Conservation (phyloP, 495 filamentous ascomycete species). For the Tuber magnatum region DNA sequence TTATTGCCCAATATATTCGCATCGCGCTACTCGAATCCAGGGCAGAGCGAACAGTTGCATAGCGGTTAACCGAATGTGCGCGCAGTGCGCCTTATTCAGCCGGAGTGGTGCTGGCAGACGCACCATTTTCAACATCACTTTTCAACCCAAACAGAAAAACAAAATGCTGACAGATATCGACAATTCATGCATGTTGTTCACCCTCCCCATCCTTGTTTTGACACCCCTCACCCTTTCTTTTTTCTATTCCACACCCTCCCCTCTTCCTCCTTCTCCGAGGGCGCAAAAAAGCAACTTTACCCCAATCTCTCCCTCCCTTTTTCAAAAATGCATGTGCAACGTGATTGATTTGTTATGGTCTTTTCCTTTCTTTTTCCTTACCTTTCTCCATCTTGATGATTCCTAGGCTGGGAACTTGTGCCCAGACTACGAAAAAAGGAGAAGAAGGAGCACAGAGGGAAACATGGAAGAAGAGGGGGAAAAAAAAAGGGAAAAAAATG, state of each 20-base stretch:
- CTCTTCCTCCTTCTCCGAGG: background rate
- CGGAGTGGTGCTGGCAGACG: background rate
- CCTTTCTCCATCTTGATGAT: background rate
- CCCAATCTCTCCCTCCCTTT: background rate
- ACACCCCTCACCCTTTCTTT: background rate
- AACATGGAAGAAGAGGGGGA: background rate
- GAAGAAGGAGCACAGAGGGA: background rate
- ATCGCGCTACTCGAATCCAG: background rate
- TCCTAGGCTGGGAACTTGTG: background rate
- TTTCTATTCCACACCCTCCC: background rate
- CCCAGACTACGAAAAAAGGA: background rate
- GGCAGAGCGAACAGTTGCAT: background rate
- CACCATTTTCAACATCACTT: background rate
- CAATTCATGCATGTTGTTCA: background rate
- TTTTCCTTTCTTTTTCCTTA: background rate
- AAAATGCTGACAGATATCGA: background rate
- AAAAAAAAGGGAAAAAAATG: conserved; percentile 11
- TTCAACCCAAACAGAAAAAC: background rate
- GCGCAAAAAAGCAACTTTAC: background rate
- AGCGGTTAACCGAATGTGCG: background rate
- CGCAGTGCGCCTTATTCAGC: background rate
- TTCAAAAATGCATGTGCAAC: background rate
- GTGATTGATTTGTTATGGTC: background rate
- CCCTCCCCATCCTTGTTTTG: background rate
- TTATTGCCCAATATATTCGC: no score